phyloP scores from a whole-genome alignment of 768 basidiomycete genomes.

The Hysterangium stoloniferum region DNA sequence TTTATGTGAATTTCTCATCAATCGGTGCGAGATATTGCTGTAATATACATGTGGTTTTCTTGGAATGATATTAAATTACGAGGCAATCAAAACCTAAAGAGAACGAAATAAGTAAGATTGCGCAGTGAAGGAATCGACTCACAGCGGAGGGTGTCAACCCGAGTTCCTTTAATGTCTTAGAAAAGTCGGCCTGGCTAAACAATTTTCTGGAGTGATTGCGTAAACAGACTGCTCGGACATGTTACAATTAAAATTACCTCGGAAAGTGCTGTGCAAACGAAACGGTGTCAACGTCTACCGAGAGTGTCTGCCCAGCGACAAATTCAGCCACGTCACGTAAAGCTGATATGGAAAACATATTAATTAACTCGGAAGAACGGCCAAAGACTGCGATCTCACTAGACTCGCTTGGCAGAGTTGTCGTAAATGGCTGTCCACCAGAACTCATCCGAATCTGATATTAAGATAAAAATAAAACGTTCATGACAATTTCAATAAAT shows the following conservation, averaged over 20 bases:
- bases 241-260: constrained; percentile 36
- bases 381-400: constrained; percentile 38
- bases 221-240: background rate
- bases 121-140: constrained; percentile 19
- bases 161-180: constrained; percentile 72
- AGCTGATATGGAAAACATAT: constrained; percentile 34
- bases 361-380: background rate
- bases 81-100: constrained; percentile 6
- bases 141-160: constrained; percentile 91
- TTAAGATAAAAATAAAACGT: background rate
- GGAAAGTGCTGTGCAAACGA: constrained; percentile 78
- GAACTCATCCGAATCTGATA: constrained; percentile 69
- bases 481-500: background rate
- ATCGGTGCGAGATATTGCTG: background rate
- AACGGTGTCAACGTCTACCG: constrained; percentile 71
- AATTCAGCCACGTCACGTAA: constrained; percentile 83
- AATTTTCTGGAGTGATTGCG: constrained; percentile 50
- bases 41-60: background rate
- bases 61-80: background rate
- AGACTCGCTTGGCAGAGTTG: constrained; percentile 70
- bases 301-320: constrained; percentile 64
- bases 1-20: background rate
- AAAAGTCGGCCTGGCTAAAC: constrained; percentile 65
- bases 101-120: background rate
- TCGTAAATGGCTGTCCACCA: constrained; percentile 75